A percentile compares a stretch with the other conserved stretches of the same genome.
phyloP scores from a whole-genome alignment of 495 filamentous ascomycete species.

The Achaetomiella virescens region DNA sequence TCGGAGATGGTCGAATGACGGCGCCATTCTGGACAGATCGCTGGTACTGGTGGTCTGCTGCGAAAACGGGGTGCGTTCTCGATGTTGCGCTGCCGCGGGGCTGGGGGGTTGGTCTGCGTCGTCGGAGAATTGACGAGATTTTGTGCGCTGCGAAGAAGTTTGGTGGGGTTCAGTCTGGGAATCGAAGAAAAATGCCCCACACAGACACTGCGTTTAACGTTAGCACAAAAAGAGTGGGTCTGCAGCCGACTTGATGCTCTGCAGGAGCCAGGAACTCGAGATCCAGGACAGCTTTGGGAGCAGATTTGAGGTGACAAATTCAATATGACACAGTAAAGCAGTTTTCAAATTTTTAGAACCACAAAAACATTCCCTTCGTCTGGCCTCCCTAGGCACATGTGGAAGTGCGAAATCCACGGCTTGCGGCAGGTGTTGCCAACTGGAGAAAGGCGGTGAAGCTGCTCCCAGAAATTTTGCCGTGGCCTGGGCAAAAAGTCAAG shows the following conservation, averaged over 20 bases:
- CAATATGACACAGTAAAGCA: background rate
- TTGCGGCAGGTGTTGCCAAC: conserved; percentile 11
- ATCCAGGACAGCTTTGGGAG: background rate
- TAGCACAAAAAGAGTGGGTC: background rate
- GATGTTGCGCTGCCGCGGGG: conserved; percentile 21
- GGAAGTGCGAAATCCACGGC: background rate
- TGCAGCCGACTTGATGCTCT: background rate
- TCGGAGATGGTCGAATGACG: conserved; percentile 52
- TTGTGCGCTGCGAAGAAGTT: conserved; percentile 28
- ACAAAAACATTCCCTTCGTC: background rate
- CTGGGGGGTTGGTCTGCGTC: conserved; percentile 13
- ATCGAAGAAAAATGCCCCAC: conserved; percentile 32
- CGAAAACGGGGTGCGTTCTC: conserved; percentile 8
- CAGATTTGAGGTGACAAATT: background rate
- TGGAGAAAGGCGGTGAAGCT: conserved; percentile 20
- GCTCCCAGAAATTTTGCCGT: conserved; percentile 26
- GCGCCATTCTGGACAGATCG: conserved; percentile 47
- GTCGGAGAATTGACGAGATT: conserved; percentile 30
- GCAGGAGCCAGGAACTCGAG: background rate
- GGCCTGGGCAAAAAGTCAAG: conserved; percentile 26
- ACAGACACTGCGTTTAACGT: background rate
- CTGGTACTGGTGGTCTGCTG: conserved; percentile 2
- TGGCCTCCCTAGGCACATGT: background rate
- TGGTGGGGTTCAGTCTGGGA: conserved; percentile 30
- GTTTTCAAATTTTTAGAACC: background rate